Evolutionary conservation across 2,329 filamentous ascomycete genomes (phyloP).

Genomic region (Cercospora berteroae): DNA sequence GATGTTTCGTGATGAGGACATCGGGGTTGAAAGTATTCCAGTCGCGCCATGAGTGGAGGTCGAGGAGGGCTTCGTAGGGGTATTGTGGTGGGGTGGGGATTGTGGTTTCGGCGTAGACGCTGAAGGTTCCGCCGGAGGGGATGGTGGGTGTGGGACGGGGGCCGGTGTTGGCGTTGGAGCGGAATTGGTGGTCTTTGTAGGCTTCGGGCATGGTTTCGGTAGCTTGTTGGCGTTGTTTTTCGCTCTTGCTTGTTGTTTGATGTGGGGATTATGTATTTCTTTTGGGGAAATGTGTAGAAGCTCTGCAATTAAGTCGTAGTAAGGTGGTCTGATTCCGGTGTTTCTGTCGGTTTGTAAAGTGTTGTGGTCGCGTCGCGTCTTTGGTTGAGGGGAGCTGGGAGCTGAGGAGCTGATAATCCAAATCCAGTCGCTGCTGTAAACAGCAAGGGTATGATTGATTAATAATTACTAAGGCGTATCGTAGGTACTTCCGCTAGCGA

Average conservation of each 20-base stretch:
- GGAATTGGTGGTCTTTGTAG: conserved; percentile 31
- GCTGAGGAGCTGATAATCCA: background rate
- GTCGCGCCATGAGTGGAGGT: conserved; percentile 47
- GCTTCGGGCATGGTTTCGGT: conserved; percentile 14
- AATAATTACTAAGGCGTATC: background rate
- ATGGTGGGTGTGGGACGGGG: conserved; percentile 34
- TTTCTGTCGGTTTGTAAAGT: background rate
- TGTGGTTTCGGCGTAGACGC: conserved; percentile 35
- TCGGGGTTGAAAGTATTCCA: conserved; percentile 51
- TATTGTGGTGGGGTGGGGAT: conserved; percentile 44
- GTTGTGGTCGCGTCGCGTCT: background rate
- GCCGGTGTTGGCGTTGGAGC: conserved; percentile 28
- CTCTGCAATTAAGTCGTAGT: background rate
- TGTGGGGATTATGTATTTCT: background rate
- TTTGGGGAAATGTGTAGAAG: too few species aligned
- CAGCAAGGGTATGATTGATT: background rate
- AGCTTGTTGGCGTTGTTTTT: background rate
- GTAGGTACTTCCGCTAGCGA: background rate
- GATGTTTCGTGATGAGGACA: conserved; percentile 47
- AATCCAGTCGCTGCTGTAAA: background rate
- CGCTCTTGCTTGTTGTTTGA: background rate
- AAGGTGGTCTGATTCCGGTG: background rate
- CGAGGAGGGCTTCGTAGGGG: conserved; percentile 46
- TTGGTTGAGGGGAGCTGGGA: background rate
- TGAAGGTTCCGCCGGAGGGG: conserved; percentile 36